Conservation (phyloP, 2,329 filamentous ascomycete species). For the Boeremia exigua region DNA sequence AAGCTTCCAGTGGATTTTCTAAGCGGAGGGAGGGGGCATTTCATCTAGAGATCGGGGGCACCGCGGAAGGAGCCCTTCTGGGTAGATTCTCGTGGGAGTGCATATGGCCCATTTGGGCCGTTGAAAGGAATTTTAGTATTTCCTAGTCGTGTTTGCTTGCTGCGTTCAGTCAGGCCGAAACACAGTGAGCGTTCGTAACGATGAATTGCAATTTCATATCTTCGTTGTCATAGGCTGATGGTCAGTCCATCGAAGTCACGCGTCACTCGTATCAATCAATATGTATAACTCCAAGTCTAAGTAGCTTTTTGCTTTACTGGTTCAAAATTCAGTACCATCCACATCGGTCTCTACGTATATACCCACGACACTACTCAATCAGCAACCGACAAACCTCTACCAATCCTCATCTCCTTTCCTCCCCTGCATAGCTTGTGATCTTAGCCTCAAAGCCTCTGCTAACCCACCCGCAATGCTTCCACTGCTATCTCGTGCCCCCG, state of each 20-base stretch:
- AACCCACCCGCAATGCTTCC: constrained; percentile 57
- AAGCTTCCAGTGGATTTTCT: constrained; percentile 71
- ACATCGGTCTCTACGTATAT: not conserved
- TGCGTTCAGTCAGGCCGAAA: too few relatives aligned
- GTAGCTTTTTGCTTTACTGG: not conserved
- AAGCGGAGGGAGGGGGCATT: not conserved
- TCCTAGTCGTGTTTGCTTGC: not conserved
- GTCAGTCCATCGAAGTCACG: too few relatives aligned
- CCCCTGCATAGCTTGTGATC: constrained; percentile 58
- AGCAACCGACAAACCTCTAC: constrained; percentile 14
- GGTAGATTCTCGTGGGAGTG: not conserved
- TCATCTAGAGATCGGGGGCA: not conserved
- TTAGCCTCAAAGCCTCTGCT: constrained; percentile 57
- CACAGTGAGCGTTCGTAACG: not conserved
- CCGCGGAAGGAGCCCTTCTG: not conserved
- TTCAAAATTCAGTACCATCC: not conserved
- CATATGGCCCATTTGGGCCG: not conserved
- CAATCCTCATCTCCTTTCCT: constrained; percentile 48
- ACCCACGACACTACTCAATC: not conserved
- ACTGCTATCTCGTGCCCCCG: constrained; percentile 49
- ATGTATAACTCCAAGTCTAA: not conserved
- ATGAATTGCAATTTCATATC: not conserved
- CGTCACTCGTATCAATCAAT: not conserved
- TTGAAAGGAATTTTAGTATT: constrained; percentile 2
- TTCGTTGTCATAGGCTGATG: too few relatives aligned